Percentiles rank a stretch among this genome's conserved stretches.
Conservation (phyloP, 495 filamentous ascomycete genomes). For the Hyaloscypha finlandica region DNA sequence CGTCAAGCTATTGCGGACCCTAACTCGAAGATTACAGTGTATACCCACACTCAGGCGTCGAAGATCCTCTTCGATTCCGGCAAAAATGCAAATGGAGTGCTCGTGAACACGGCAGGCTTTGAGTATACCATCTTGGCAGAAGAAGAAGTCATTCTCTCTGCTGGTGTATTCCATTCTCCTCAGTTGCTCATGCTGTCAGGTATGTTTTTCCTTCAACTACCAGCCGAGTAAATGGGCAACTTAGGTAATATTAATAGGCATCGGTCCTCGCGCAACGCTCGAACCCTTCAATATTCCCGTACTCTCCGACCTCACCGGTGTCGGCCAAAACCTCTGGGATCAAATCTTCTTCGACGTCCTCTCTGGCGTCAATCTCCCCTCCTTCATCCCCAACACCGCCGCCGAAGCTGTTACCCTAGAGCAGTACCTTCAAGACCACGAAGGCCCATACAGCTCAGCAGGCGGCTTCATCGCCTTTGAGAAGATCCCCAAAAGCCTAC, state of each 20-base stretch:
- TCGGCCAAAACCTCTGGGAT: constrained; percentile 67
- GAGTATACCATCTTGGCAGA: constrained; percentile 35
- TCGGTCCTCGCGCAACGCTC: constrained; percentile 57
- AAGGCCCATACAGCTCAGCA: not conserved
- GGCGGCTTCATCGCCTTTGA: constrained; percentile 44
- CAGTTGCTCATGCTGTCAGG: constrained; percentile 65
- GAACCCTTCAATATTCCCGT: constrained; percentile 49
- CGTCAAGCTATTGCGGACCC: constrained; percentile 7
- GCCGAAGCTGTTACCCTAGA: not conserved
- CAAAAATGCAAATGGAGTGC: constrained; percentile 55
- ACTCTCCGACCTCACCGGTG: constrained; percentile 56
- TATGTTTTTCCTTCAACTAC: no score
- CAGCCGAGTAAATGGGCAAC: no score
- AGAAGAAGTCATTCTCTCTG: constrained; percentile 63
- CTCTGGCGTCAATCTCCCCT: constrained; percentile 41
- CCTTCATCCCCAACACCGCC: constrained; percentile 1
- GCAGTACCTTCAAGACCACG: no score
- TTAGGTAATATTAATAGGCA: not conserved
- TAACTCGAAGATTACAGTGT: constrained; percentile 13
- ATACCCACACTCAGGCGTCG: constrained; percentile 25
- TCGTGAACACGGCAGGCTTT: constrained; percentile 40
- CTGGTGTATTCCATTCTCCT: constrained; percentile 62
- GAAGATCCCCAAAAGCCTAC: constrained; percentile 42
- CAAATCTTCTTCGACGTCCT: constrained; percentile 44
- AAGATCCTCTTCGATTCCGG: constrained; percentile 37